phyloP scores from a whole-genome alignment of 73 alveolate species.

The Paramecium bursaria region DNA sequence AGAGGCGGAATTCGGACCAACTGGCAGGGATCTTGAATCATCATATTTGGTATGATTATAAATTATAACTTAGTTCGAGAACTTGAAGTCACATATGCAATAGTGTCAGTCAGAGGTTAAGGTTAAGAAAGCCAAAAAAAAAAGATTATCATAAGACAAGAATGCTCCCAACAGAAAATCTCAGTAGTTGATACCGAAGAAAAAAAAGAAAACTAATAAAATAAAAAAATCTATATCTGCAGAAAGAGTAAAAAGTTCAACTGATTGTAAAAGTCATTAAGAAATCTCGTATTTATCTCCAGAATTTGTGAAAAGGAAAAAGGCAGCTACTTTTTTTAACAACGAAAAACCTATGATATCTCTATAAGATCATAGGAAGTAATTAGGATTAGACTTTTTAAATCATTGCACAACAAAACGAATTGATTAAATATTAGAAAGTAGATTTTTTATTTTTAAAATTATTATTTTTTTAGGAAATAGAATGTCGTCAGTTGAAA shows the following conservation, averaged over 20 bases:
- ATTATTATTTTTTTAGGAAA: conserved; percentile 4
- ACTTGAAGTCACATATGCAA: conserved; percentile 54
- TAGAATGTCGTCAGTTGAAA: conserved; percentile 46
- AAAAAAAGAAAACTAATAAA: conserved; percentile 17
- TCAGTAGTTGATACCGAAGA: conserved; percentile 5
- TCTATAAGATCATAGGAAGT: conserved; percentile 28
- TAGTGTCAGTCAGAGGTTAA: conserved; percentile 8
- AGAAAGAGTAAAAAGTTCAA: conserved; percentile 41
- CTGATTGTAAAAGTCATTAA: too few species aligned
- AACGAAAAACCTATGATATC: background rate
- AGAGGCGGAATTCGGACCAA: conserved; percentile 36
- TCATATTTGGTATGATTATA: background rate
- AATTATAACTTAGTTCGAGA: conserved; percentile 27
- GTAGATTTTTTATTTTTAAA: conserved; percentile 10
- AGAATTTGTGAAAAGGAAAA: conserved; percentile 31
- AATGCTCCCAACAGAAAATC: conserved; percentile 25
- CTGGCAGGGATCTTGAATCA: conserved; percentile 33
- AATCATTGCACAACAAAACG: background rate
- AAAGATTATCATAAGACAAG: conserved; percentile 3
- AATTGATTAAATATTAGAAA: conserved; percentile 44
- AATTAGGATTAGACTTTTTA: conserved; percentile 18
- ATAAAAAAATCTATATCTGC: conserved; percentile 50
- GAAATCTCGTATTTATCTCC: conserved; percentile 5
- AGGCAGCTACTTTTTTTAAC: conserved; percentile 60
- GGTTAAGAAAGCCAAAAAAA: background rate